These are phyloP conservation scores for Fragaria vesca DNA, from an alignment of 306 rosid genomes.

Conservation along the genomic window DNA sequence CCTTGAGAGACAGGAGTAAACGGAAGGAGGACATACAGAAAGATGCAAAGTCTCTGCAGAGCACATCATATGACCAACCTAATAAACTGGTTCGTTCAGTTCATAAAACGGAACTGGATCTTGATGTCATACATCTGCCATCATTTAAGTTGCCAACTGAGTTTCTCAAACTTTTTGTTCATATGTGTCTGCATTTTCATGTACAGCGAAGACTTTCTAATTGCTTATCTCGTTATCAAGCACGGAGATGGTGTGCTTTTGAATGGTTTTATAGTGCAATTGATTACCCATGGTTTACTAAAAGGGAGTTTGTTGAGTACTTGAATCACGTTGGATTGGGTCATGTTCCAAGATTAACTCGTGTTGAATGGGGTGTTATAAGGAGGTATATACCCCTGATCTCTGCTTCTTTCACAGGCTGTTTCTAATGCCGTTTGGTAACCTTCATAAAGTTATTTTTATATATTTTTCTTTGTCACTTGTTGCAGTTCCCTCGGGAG, in stretches of 20 bases:
- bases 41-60: conserved; percentile 40
- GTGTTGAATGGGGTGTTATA: conserved; percentile 96
- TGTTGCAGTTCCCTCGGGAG: conserved; percentile 88
- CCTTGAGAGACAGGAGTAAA: conserved; percentile 48
- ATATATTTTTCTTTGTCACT: conserved; percentile 18
- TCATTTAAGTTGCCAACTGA: conserved; percentile 21
- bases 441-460: not conserved
- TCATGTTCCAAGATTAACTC: conserved; percentile 90
- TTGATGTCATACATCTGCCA: conserved; percentile 47
- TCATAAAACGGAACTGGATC: conserved; percentile 30
- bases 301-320: conserved; percentile 90
- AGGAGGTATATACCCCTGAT: conserved; percentile 59
- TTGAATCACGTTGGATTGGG: conserved; percentile 93
- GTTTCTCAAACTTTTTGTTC: conserved; percentile 15
- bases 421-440: conserved; percentile 15
- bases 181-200: conserved; percentile 5
- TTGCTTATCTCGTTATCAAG: conserved; percentile 64
- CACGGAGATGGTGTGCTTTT: conserved; percentile 80
- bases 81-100: conserved; percentile 31
- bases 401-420: conserved; percentile 29
- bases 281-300: conserved; percentile 95
- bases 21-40: conserved; percentile 55
- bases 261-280: conserved; percentile 99
- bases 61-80: conserved; percentile 35
- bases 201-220: conserved; percentile 67